Evolutionary conservation across 495 filamentous ascomycete species (phyloP).

Genomic region (Penicillium psychrofluorescens): DNA sequence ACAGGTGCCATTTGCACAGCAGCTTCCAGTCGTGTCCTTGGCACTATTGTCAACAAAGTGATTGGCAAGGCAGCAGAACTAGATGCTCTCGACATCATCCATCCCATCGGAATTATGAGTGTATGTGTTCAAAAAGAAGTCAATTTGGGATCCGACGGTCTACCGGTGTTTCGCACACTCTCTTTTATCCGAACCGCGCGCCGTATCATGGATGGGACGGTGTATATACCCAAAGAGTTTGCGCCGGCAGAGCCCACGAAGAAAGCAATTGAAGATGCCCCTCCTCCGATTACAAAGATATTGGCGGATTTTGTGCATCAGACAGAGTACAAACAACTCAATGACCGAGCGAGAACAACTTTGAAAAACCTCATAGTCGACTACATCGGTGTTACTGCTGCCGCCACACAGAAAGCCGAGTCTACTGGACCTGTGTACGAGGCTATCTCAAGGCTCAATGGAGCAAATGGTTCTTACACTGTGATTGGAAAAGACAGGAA

Average conservation of each 20-base stretch:
- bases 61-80: background rate
- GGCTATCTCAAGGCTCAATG: no score
- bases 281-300: no score
- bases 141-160: background rate
- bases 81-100: background rate
- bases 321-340: no score
- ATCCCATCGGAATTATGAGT: background rate
- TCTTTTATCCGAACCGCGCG: slow-evolving; percentile 3
- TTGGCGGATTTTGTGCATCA: no score
- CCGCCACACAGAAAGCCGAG: no score
- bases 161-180: slow-evolving; percentile 1
- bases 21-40: slow-evolving; percentile 2
- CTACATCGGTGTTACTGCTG: no score
- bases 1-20: slow-evolving; percentile 2
- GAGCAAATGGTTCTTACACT: no score
- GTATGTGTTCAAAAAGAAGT: background rate
- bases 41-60: slow-evolving; percentile 1
- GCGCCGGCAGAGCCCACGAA: background rate
- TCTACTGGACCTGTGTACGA: no score
- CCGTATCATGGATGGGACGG: slow-evolving; percentile 2
- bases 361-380: no score
- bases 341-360: no score
- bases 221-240: background rate
- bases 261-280: no score
- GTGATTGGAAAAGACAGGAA: no score